A percentile compares a stretch with the other conserved stretches of the same genome.
Evolutionary conservation across 495 filamentous ascomycete species (phyloP).

Genomic region (Xylaria curta): DNA sequence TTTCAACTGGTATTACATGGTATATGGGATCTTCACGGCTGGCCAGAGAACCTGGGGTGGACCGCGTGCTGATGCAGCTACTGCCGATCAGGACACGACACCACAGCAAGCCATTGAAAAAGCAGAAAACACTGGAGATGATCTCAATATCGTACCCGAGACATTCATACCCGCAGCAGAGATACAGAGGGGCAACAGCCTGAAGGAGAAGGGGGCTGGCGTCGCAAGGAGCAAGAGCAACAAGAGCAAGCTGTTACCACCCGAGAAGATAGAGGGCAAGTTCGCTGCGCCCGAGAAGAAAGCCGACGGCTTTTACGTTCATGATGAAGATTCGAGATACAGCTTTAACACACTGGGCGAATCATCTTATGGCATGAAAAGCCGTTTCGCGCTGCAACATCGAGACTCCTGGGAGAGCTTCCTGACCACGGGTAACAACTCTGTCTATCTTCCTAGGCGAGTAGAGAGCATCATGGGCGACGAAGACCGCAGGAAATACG

Average conservation of each 20-base stretch:
- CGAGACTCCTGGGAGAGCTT: conserved; percentile 76
- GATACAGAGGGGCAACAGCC: conserved; percentile 53
- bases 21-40: conserved; percentile 86
- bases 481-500: conserved; percentile 74
- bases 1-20: conserved; percentile 99
- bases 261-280: conserved; percentile 73
- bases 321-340: conserved; percentile 66
- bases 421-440: conserved; percentile 67
- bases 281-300: conserved; percentile 68
- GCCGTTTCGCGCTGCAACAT: conserved; percentile 55
- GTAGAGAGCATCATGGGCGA: conserved; percentile 87
- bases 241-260: conserved; percentile 69
- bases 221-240: conserved; percentile 45
- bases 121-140: conserved; percentile 81
- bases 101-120: conserved; percentile 83
- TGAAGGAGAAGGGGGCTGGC: conserved; percentile 44
- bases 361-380: conserved; percentile 30
- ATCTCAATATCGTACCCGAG: conserved; percentile 89
- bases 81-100: conserved; percentile 79
- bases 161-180: conserved; percentile 79
- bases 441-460: conserved; percentile 73
- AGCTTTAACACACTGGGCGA: conserved; percentile 52
- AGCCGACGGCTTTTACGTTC: conserved; percentile 67
- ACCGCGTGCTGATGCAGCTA: conserved; percentile 87
- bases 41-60: conserved; percentile 97